phyloP scores from a whole-genome alignment of 176 grass and related monocot species.

The Panicum miliaceum region DNA sequence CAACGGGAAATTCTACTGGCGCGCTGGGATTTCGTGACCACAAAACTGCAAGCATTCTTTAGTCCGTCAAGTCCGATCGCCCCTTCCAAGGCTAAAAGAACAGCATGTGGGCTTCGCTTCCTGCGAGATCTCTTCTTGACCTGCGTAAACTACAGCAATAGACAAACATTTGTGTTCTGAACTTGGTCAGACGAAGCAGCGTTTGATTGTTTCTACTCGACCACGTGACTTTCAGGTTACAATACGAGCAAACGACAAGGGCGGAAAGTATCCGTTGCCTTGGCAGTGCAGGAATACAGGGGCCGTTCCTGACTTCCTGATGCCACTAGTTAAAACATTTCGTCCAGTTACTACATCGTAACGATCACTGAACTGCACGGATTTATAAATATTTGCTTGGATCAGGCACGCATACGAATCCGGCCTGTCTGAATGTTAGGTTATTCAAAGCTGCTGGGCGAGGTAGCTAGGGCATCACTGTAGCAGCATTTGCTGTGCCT shows the following conservation, averaged over 20 bases:
- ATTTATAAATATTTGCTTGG: not conserved
- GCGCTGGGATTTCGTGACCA: not conserved
- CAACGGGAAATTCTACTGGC: not conserved
- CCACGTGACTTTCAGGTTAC: not conserved
- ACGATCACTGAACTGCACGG: not conserved
- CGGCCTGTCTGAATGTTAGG: not conserved
- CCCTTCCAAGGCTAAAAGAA: not conserved
- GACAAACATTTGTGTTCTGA: constrained; percentile 2
- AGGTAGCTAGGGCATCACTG: not conserved
- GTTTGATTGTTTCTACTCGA: not conserved
- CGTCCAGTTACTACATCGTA: no score
- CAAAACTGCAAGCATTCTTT: not conserved
- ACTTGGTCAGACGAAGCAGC: constrained; percentile 8
- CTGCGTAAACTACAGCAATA: not conserved
- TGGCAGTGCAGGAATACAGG: not conserved
- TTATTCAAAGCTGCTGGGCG: not conserved
- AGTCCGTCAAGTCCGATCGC: not conserved
- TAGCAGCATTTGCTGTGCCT: not conserved
- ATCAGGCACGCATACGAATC: not conserved
- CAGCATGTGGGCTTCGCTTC: constrained; percentile 11
- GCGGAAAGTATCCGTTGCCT: constrained; percentile 32
- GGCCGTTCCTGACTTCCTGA: not conserved
- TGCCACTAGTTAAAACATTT: not conserved
- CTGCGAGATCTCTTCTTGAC: constrained; percentile 38
- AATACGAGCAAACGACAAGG: constrained; percentile 7